These are phyloP conservation scores for Yamadazyma ubonensis DNA, from an alignment of 805 yeast species.

Conservation along the genomic window DNA sequence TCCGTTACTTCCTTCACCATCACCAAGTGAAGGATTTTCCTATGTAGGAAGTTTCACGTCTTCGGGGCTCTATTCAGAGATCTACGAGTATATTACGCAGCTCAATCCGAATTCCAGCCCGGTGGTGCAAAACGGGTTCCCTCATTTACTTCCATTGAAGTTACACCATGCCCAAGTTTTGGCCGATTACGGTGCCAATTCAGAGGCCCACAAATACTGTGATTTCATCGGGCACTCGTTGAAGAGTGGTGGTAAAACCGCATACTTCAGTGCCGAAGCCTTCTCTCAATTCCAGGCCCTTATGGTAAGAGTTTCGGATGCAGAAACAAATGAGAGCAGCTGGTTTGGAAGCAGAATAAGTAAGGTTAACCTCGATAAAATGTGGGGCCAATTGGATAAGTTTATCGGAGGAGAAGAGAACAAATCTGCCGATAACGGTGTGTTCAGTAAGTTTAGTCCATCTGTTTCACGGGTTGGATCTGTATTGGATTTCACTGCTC, in stretches of 20 bases:
- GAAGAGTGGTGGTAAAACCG: slow-evolving; percentile 30
- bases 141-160: slow-evolving; percentile 60
- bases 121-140: slow-evolving; percentile 40
- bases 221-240: slow-evolving; percentile 43
- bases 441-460: slow-evolving; percentile 72
- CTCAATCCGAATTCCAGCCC: slow-evolving; percentile 22
- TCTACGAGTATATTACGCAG: slow-evolving; percentile 58
- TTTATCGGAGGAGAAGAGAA: slow-evolving; percentile 82
- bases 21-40: slow-evolving; percentile 15
- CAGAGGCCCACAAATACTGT: slow-evolving; percentile 61
- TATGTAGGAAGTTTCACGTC: slow-evolving; percentile 31
- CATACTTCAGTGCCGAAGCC: slow-evolving; percentile 23
- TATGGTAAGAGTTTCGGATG: slow-evolving; percentile 47
- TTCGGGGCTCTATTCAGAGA: slow-evolving; percentile 55
- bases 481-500: slow-evolving; percentile 33
- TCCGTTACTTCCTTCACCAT: slow-evolving; percentile 24
- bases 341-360: slow-evolving; percentile 66
- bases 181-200: slow-evolving; percentile 61
- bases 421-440: slow-evolving; percentile 46
- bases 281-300: slow-evolving; percentile 36
- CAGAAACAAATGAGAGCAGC: slow-evolving; percentile 46
- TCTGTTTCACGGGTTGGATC: slow-evolving; percentile 57
- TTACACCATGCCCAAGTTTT: slow-evolving; percentile 65
- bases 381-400: slow-evolving; percentile 88
- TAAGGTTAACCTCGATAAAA: slow-evolving; percentile 71